Conservation (phyloP, 305 asterid genomes). For the Andrographis paniculata region DNA sequence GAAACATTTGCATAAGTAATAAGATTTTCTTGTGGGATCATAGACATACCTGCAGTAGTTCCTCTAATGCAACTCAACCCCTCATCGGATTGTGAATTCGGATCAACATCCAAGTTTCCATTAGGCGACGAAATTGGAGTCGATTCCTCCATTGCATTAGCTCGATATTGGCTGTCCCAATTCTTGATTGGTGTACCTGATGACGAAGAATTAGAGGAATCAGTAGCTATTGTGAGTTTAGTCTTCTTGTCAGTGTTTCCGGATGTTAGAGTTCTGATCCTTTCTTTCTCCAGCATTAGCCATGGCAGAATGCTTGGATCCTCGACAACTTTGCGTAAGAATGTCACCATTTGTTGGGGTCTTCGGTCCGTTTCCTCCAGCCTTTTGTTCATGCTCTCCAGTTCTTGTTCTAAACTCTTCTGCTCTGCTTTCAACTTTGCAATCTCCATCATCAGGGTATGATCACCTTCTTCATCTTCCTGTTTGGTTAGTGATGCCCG, state of each 20-base stretch:
- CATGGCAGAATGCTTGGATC: conserved; percentile 60
- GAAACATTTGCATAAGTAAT: no score
- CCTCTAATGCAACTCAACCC: conserved; percentile 13
- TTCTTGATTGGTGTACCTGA: conserved; percentile 42
- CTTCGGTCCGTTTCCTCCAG: conserved; percentile 71
- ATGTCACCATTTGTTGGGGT: conserved; percentile 77
- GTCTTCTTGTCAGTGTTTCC: conserved; percentile 40
- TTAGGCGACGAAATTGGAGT: conserved; percentile 32
- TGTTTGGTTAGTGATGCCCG: not conserved
- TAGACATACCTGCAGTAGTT: not conserved
- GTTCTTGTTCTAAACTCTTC: conserved; percentile 42
- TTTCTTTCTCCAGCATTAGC: conserved; percentile 30
- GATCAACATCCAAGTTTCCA: conserved; percentile 17
- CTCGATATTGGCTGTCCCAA: conserved; percentile 38
- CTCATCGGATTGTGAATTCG: conserved; percentile 28
- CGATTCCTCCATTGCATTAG: conserved; percentile 1
- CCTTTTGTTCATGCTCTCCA: conserved; percentile 62
- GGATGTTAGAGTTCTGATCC: not conserved
- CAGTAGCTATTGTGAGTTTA: conserved; percentile 26
- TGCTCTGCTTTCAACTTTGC: conserved; percentile 57
- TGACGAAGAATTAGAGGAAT: conserved; percentile 32
- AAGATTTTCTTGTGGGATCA: no score
- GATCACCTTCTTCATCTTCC: conserved; percentile 39
- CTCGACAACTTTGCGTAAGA: conserved; percentile 61
- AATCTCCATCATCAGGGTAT: conserved; percentile 40